Evolutionary conservation across 1,139 yeast species (phyloP).

Genomic region (Lodderomyces oxycetoniae): DNA sequence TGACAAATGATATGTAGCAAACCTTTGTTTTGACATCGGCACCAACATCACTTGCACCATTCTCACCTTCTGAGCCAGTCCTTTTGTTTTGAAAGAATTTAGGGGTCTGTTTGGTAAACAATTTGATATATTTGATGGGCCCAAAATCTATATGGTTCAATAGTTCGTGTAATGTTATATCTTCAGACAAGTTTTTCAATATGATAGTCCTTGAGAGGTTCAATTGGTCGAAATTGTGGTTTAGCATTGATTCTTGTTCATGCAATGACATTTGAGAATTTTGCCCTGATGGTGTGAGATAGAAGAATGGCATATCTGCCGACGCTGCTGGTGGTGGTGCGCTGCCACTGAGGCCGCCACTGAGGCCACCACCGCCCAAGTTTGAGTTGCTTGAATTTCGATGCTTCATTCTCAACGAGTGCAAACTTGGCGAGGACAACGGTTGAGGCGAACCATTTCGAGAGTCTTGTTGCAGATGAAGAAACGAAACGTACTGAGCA

Average conservation of each 20-base stretch:
- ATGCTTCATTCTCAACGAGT: too few species aligned
- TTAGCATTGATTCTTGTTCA: not conserved
- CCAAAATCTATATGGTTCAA: conserved; percentile 37
- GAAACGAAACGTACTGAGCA: conserved; percentile 9
- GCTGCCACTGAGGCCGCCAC: not conserved
- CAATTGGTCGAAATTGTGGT: conserved; percentile 6
- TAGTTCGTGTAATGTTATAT: conserved; percentile 27
- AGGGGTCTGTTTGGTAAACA: conserved; percentile 26
- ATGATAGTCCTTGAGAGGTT: conserved; percentile 33
- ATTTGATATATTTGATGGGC: conserved; percentile 41
- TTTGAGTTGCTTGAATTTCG: not conserved
- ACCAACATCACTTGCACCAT: not conserved
- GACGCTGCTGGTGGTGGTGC: conserved; percentile 1
- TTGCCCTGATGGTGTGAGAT: too few species aligned
- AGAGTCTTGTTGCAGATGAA: conserved; percentile 3
- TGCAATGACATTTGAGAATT: too few species aligned
- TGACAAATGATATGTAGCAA: conserved; percentile 40
- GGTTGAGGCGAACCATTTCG: conserved; percentile 7
- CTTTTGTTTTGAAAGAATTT: conserved; percentile 15
- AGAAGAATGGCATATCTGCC: too few species aligned
- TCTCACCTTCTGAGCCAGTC: not conserved
- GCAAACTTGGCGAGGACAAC: conserved; percentile 5
- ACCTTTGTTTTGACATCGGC: conserved; percentile 16
- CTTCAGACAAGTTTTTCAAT: conserved; percentile 27
- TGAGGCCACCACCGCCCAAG: not conserved